Percentiles rank a stretch among this genome's conserved stretches.
phyloP scores from a whole-genome alignment of 768 basidiomycete species.

The Xerocomellus chrysenteron region DNA sequence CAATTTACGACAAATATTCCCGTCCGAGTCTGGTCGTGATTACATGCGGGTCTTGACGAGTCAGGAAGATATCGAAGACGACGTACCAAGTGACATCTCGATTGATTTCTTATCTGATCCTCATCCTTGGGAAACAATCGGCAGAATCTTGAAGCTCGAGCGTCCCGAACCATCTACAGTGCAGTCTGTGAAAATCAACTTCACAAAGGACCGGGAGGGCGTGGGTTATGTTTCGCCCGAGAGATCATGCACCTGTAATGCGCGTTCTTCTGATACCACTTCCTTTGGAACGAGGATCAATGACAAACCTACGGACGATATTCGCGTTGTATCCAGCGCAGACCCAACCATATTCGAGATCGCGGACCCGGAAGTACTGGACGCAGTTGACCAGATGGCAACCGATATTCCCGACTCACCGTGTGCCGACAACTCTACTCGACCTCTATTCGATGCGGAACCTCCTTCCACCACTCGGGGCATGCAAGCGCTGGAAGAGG shows the following conservation, averaged over 20 bases:
- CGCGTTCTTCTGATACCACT: not conserved
- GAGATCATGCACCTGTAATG: not conserved
- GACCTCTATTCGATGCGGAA: not conserved
- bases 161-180: not conserved
- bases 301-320: not conserved
- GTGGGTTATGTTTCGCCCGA: slow-evolving; percentile 20
- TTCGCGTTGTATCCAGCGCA: not conserved
- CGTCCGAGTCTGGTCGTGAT: not conserved
- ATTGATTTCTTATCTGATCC: slow-evolving; percentile 32
- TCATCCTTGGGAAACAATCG: slow-evolving; percentile 33
- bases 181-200: slow-evolving; percentile 5
- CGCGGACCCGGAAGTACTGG: not conserved
- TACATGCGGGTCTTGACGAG: not conserved
- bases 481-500: not conserved
- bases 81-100: not conserved
- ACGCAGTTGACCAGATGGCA: not conserved
- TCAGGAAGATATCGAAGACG: not conserved
- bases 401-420: not conserved
- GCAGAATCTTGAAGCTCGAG: slow-evolving; percentile 23
- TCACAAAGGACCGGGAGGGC: slow-evolving; percentile 27
- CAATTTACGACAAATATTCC: not conserved
- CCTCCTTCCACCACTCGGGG: not conserved
- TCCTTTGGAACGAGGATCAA: not conserved
- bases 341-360: not conserved
- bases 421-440: not conserved